A percentile compares a stretch with the other conserved stretches of the same genome.
Conservation (phyloP, 2,329 filamentous ascomycete genomes). For the Pseudogymnoascus sp. region DNA sequence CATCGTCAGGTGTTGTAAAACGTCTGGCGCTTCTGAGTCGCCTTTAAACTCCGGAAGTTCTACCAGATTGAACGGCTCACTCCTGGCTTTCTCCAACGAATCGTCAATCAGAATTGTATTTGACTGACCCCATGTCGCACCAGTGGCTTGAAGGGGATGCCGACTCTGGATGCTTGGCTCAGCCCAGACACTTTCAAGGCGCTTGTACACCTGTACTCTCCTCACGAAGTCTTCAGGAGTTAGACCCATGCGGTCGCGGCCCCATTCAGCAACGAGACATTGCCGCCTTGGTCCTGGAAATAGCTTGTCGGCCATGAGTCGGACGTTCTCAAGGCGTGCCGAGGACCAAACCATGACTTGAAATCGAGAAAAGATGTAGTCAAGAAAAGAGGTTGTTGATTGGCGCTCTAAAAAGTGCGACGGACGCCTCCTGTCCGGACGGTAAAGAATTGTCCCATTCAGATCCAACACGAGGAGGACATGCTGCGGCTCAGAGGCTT, state of each 20-base stretch:
- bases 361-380: slow-evolving; percentile 67
- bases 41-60: slow-evolving; percentile 60
- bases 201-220: slow-evolving; percentile 85
- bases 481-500: slow-evolving; percentile 42
- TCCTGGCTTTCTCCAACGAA: slow-evolving; percentile 66
- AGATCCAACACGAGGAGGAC: slow-evolving; percentile 84
- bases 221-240: slow-evolving; percentile 51
- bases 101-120: slow-evolving; percentile 93
- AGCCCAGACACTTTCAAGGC: slow-evolving; percentile 64
- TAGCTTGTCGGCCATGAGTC: slow-evolving; percentile 56
- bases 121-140: slow-evolving; percentile 61
- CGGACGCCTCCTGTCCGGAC: slow-evolving; percentile 45
- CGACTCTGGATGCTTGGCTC: slow-evolving; percentile 35
- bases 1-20: slow-evolving; percentile 52
- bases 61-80: slow-evolving; percentile 77
- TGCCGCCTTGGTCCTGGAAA: slow-evolving; percentile 46
- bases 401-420: slow-evolving; percentile 58
- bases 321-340: slow-evolving; percentile 65
- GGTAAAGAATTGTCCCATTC: slow-evolving; percentile 80
- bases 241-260: slow-evolving; percentile 67
- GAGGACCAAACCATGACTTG: slow-evolving; percentile 87
- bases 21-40: slow-evolving; percentile 30
- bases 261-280: slow-evolving; percentile 65
- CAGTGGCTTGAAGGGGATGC: slow-evolving; percentile 34
- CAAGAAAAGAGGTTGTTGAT: slow-evolving; percentile 58